Conservation (phyloP, 163 green algal genomes). For the Coccomyxa subellipsoidea region DNA sequence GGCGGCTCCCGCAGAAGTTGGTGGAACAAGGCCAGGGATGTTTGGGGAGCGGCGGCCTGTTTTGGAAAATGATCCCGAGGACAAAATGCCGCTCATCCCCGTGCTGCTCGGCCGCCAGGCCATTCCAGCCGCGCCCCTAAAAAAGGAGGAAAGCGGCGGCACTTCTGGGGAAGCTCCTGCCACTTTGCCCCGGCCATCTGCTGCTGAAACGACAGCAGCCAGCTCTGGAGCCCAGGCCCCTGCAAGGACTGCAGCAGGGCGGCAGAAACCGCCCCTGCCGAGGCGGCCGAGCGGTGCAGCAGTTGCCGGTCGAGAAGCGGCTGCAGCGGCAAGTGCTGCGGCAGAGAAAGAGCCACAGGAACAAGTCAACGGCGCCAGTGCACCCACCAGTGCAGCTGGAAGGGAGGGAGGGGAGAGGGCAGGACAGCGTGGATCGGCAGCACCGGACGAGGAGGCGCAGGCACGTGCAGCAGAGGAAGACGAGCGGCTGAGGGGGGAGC, state of each 20-base stretch:
- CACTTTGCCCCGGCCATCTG: background rate
- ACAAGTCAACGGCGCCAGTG: background rate
- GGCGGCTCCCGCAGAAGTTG: background rate
- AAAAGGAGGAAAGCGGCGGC: background rate
- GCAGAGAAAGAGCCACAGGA: background rate
- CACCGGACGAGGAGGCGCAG: background rate
- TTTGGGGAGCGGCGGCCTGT: background rate
- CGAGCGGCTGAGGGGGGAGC: background rate
- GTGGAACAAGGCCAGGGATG: background rate
- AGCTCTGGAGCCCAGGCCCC: background rate
- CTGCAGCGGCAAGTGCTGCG: background rate
- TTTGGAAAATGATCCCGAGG: background rate
- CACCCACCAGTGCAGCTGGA: background rate
- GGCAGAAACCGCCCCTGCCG: background rate
- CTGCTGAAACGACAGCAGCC: background rate
- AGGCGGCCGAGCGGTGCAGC: background rate
- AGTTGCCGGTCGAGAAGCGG: background rate
- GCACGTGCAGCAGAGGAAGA: background rate
- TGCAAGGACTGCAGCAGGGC: too few species aligned
- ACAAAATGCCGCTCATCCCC: background rate
- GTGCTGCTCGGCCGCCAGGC: background rate
- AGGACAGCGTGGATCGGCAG: background rate
- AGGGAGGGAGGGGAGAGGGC: too few species aligned
- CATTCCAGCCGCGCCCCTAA: background rate
- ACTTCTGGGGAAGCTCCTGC: background rate